Conservation (phyloP, 2,329 filamentous ascomycete genomes). For the Fusarium oxysporum region DNA sequence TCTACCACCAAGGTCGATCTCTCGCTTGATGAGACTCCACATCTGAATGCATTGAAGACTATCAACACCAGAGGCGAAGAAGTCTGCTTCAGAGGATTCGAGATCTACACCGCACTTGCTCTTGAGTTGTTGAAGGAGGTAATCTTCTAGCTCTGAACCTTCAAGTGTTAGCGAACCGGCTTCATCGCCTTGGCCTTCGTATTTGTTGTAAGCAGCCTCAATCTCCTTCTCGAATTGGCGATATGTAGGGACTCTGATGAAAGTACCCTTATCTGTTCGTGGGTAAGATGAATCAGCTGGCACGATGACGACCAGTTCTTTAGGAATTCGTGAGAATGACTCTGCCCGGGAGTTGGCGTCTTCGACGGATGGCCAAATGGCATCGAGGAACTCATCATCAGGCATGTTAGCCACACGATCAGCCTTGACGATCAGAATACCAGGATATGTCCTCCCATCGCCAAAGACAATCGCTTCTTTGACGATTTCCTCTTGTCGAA, state of each 20-base stretch:
- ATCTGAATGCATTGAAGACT: slow-evolving; percentile 69
- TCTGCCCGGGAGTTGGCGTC: slow-evolving; percentile 62
- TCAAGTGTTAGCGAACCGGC: neutral
- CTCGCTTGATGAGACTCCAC: slow-evolving; percentile 62
- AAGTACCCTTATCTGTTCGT: slow-evolving; percentile 64
- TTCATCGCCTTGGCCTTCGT: slow-evolving; percentile 23
- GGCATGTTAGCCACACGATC: slow-evolving; percentile 56
- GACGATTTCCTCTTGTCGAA: slow-evolving; percentile 64
- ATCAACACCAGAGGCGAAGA: slow-evolving; percentile 69
- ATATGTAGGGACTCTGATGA: slow-evolving; percentile 65
- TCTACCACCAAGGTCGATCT: slow-evolving; percentile 60
- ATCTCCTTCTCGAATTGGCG: slow-evolving; percentile 58
- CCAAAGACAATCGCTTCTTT: slow-evolving; percentile 70
- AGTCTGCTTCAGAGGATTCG: slow-evolving; percentile 53
- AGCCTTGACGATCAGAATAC: slow-evolving; percentile 64
- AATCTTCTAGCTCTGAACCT: slow-evolving; percentile 47
- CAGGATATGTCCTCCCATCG: slow-evolving; percentile 62
- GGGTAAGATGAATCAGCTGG: slow-evolving; percentile 58
- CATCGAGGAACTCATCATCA: slow-evolving; percentile 59
- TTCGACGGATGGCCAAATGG: slow-evolving; percentile 62
- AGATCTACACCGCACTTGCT: slow-evolving; percentile 48
- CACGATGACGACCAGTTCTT: slow-evolving; percentile 64
- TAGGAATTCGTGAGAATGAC: slow-evolving; percentile 64
- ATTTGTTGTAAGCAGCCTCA: slow-evolving; percentile 51
- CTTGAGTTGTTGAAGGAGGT: slow-evolving; percentile 33